Evolutionary conservation across 2,329 filamentous ascomycete species (phyloP).

Genomic region (Aureobasidium sp.): DNA sequence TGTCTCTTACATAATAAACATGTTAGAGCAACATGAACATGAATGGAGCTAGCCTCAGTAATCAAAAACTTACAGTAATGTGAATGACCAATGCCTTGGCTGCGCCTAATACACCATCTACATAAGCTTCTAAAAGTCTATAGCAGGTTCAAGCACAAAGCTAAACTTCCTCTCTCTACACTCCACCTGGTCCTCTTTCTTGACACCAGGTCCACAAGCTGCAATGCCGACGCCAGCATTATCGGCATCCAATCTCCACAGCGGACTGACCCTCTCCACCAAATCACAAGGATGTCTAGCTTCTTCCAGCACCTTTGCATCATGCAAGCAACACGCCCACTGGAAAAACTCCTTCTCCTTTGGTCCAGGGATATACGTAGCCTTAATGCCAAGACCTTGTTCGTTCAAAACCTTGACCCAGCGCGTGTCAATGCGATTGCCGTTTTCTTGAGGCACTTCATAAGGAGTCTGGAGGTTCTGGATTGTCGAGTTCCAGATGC

Average conservation of each 20-base stretch:
- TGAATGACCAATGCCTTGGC: not conserved
- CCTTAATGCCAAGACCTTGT: conserved; percentile 28
- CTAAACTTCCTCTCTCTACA: conserved; percentile 11
- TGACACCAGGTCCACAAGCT: conserved; percentile 10
- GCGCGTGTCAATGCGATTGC: conserved; percentile 54
- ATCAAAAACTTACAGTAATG: not conserved
- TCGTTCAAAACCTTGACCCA: conserved; percentile 41
- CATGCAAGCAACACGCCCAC: conserved; percentile 9
- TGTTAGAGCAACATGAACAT: not conserved
- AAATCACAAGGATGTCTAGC: conserved; percentile 10
- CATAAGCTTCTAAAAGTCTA: conserved; percentile 7
- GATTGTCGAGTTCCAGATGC: conserved; percentile 40
- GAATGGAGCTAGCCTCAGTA: not conserved
- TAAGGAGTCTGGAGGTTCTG: conserved; percentile 51
- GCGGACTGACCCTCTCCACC: not conserved
- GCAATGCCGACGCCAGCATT: conserved; percentile 7
- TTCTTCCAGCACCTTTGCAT: conserved; percentile 2
- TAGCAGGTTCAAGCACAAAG: conserved; percentile 11
- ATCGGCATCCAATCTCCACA: conserved; percentile 14
- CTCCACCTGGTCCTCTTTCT: conserved; percentile 6
- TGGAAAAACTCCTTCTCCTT: conserved; percentile 7
- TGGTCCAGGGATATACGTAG: conserved; percentile 18
- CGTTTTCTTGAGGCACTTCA: conserved; percentile 62
- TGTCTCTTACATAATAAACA: not conserved
- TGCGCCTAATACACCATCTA: not conserved